Evolutionary conservation across 2,329 filamentous ascomycete genomes (phyloP).

Genomic region (Hypoxylon sp.): DNA sequence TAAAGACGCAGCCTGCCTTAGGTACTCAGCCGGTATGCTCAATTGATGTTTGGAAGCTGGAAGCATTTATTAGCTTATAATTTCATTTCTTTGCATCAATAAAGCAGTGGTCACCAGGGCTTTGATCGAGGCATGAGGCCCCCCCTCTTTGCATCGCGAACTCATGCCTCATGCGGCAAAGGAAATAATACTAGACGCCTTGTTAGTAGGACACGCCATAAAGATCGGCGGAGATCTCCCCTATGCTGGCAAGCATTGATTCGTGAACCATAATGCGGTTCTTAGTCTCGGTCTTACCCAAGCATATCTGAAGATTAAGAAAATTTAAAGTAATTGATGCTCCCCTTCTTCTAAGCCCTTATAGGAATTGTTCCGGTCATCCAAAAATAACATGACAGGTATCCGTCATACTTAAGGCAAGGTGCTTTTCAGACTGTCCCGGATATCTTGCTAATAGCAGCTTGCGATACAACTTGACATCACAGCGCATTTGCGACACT

Average conservation of each 20-base stretch:
- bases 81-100: conserved; percentile 3
- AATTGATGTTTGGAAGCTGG: conserved; percentile 6
- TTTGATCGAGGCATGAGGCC: conserved; percentile 15
- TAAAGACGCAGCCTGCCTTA: not conserved
- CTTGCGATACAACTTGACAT: conserved; percentile 38
- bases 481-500: conserved; percentile 18
- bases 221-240: conserved; percentile 38
- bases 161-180: conserved; percentile 40
- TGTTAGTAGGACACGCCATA: conserved; percentile 42
- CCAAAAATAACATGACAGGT: not conserved
- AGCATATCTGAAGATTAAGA: conserved; percentile 6
- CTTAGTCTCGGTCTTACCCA: conserved; percentile 27
- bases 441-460: conserved; percentile 4
- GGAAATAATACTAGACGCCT: conserved; percentile 30
- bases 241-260: conserved; percentile 41
- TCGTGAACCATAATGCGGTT: conserved; percentile 34
- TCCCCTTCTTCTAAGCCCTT: conserved; percentile 6
- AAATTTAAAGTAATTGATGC: conserved; percentile 13
- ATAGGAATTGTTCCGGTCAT: not conserved
- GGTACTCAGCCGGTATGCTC: conserved; percentile 3
- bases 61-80: conserved; percentile 3
- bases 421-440: not conserved
- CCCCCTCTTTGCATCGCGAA: conserved; percentile 34
- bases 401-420: not conserved
- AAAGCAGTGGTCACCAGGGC: conserved; percentile 9